Evolutionary conservation across 495 filamentous ascomycete genomes (phyloP).

Genomic region (Penicillium flavigenum): DNA sequence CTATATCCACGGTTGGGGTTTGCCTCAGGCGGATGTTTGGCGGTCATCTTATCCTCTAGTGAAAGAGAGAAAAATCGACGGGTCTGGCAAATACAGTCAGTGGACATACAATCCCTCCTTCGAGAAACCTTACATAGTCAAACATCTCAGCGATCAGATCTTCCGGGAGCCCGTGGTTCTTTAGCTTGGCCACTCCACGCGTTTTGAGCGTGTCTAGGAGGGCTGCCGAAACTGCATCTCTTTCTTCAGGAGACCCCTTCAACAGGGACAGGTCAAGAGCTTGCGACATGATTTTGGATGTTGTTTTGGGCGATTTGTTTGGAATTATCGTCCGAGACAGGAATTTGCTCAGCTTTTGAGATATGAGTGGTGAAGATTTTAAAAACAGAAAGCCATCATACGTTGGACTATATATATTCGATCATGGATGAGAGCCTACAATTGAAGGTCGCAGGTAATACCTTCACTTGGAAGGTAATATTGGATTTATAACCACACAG

Average conservation of each 20-base stretch:
- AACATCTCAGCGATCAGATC: slow-evolving; percentile 26
- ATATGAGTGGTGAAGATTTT: not conserved
- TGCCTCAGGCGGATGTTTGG: slow-evolving; percentile 55
- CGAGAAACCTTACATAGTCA: slow-evolving; percentile 19
- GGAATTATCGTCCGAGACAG: not conserved
- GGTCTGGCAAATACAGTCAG: slow-evolving; percentile 5
- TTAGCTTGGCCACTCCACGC: slow-evolving; percentile 26
- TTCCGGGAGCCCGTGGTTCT: slow-evolving; percentile 30
- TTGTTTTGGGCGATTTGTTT: not conserved
- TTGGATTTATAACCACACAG: not conserved
- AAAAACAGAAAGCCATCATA: not conserved
- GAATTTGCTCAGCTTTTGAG: not conserved
- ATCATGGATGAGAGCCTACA: too few relatives aligned
- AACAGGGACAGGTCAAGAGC: slow-evolving; percentile 25
- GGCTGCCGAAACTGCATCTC: slow-evolving; percentile 12
- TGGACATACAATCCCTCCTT: not conserved
- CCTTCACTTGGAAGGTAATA: not conserved
- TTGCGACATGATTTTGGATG: slow-evolving; percentile 16
- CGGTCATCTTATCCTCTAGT: slow-evolving; percentile 44
- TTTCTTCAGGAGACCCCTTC: slow-evolving; percentile 26
- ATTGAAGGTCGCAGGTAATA: not conserved
- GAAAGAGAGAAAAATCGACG: slow-evolving; percentile 44
- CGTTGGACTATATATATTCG: too few relatives aligned
- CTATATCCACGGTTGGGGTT: slow-evolving; percentile 57
- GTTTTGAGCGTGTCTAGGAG: slow-evolving; percentile 25